phyloP scores from a whole-genome alignment of 306 rosid species.

The Hippophae tibetana region DNA sequence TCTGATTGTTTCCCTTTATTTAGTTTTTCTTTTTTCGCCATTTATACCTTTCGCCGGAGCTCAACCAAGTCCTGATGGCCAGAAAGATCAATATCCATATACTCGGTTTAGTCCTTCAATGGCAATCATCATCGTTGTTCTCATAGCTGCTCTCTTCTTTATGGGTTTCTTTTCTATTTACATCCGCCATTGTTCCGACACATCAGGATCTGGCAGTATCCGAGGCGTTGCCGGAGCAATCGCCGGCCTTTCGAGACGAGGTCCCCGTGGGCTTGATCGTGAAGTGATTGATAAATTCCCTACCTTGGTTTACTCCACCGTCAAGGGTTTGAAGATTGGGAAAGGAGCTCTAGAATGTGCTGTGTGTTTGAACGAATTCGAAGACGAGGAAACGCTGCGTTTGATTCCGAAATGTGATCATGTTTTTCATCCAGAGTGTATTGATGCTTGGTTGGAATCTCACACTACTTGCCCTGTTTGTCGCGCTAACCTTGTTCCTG shows the following conservation, averaged over 20 bases:
- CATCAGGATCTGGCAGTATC: neutral
- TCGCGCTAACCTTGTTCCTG: conserved; percentile 55
- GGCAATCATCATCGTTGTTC: conserved; percentile 47
- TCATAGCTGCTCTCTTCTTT: conserved; percentile 64
- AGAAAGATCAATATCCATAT: conserved; percentile 7
- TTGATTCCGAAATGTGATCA: conserved; percentile 88
- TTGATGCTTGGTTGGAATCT: conserved; percentile 63
- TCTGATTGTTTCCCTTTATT: neutral
- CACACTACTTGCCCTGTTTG: conserved; percentile 94
- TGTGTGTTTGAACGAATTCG: conserved; percentile 72
- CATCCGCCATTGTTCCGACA: conserved; percentile 55
- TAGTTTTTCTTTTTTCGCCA: conserved; percentile 16
- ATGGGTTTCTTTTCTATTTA: conserved; percentile 76
- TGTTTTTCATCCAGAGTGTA: conserved; percentile 79
- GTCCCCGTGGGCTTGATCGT: conserved; percentile 55
- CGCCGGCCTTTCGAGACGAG: conserved; percentile 18
- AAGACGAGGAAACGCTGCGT: conserved; percentile 77
- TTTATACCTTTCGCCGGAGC: conserved; percentile 10
- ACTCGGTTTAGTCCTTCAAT: conserved; percentile 43
- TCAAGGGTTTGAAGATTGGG: conserved; percentile 58
- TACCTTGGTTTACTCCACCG: conserved; percentile 48
- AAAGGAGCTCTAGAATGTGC: conserved; percentile 76
- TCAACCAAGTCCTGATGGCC: neutral
- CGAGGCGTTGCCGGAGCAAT: neutral
- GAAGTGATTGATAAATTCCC: conserved; percentile 53